phyloP scores from a whole-genome alignment of 495 filamentous ascomycete genomes.

The Penicillium coprophilum region DNA sequence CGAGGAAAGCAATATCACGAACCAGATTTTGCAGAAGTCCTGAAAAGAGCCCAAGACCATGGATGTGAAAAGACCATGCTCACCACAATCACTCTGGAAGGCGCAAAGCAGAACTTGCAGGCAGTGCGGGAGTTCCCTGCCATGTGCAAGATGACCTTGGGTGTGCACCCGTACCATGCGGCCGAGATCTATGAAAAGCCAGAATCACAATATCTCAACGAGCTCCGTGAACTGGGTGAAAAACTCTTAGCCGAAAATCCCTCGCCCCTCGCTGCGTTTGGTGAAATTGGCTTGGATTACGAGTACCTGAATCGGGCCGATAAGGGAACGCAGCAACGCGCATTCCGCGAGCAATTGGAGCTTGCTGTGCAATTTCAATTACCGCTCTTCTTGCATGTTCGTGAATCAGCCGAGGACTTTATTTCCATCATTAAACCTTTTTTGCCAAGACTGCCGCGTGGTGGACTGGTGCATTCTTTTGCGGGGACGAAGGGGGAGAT shows the following conservation, averaged over 20 bases:
- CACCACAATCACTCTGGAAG: conserved; percentile 29
- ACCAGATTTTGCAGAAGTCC: conserved; percentile 25
- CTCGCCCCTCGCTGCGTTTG: conserved; percentile 30
- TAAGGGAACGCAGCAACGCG: conserved; percentile 30
- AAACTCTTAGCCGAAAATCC: conserved; percentile 13
- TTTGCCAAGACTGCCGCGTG: conserved; percentile 20
- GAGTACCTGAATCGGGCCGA: conserved; percentile 31
- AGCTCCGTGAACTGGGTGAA: conserved; percentile 13
- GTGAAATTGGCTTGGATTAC: conserved; percentile 36
- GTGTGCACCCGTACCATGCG: conserved; percentile 34
- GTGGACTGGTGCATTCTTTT: conserved; percentile 36
- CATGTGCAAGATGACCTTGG: conserved; percentile 34
- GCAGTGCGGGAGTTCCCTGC: conserved; percentile 20
- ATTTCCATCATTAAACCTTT: conserved; percentile 28
- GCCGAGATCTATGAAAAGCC: conserved; percentile 24
- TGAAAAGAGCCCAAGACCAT: conserved; percentile 26
- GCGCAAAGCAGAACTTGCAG: conserved; percentile 22
- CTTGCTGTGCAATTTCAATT: conserved; percentile 26
- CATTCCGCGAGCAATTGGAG: conserved; percentile 29
- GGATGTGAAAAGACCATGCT: conserved; percentile 29
- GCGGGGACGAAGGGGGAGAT: conserved; percentile 31
- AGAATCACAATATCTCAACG: conserved; percentile 12
- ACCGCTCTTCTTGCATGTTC: conserved; percentile 33
- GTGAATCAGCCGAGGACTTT: conserved; percentile 30
- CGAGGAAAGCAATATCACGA: conserved; percentile 34